Percentiles rank a stretch among this genome's conserved stretches.
phyloP scores from a whole-genome alignment of 208 protist species.

The Trypanosoma lewisi region DNA sequence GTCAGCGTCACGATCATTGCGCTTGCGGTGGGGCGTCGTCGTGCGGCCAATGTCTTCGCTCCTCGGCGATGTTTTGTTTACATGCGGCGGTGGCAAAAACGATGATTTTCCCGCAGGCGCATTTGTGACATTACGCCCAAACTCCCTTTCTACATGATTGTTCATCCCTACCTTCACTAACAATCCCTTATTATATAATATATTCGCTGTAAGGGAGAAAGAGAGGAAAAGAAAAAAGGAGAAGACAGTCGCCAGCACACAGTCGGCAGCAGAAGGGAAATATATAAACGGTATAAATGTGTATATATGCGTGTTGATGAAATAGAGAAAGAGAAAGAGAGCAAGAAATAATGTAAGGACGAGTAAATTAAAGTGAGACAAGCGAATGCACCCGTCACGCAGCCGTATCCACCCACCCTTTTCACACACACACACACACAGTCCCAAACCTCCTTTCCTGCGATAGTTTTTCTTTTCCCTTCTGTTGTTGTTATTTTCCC shows the following conservation, averaged over 20 bases:
- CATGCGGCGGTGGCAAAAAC: not conserved
- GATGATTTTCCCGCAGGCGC: not conserved
- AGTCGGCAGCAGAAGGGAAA: no score
- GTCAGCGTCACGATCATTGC: not conserved
- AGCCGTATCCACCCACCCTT: not conserved
- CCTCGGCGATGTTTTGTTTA: not conserved
- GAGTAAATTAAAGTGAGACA: not conserved
- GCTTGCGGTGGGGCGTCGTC: not conserved
- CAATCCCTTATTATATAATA: not conserved
- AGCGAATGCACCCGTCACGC: not conserved
- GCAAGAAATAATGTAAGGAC: not conserved
- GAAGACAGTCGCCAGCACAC: not conserved
- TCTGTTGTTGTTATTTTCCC: not conserved
- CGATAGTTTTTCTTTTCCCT: not conserved
- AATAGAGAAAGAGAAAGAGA: constrained; percentile 10
- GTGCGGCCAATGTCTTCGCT: not conserved
- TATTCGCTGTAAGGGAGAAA: constrained; percentile 1
- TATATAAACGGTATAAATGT: no score
- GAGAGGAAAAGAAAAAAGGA: constrained; percentile 10
- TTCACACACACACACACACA: not conserved
- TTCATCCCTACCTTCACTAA: not conserved
- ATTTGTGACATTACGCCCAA: constrained; percentile 34
- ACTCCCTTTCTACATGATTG: constrained; percentile 12
- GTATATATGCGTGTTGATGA: no score
- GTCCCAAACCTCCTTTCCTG: no score